Evolutionary conservation across 495 filamentous ascomycete species (phyloP).

Genomic region (Podospora tetraspora): DNA sequence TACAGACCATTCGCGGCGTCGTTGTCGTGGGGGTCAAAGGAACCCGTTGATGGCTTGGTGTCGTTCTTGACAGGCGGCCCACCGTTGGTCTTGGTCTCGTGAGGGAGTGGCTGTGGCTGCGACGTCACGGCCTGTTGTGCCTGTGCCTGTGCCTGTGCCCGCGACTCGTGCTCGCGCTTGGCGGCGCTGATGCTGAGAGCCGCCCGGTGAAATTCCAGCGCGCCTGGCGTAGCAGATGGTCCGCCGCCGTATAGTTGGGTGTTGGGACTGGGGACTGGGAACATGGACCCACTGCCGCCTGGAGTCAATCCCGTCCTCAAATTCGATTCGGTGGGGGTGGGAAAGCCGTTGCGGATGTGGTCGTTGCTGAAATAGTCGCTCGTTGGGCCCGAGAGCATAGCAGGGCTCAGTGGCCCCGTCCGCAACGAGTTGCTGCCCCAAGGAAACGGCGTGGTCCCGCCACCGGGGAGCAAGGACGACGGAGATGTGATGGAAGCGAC

Average conservation of each 20-base stretch:
- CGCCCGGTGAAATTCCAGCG: conserved; percentile 90
- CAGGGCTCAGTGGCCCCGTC: conserved; percentile 90
- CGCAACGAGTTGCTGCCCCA: conserved; percentile 82
- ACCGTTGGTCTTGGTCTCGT: conserved; percentile 37
- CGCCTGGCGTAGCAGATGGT: conserved; percentile 69
- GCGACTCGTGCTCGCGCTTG: conserved; percentile 41
- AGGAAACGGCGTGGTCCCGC: conserved; percentile 61
- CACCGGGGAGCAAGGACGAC: conserved; percentile 67
- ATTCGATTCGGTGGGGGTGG: conserved; percentile 96
- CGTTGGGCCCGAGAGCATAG: conserved; percentile 89
- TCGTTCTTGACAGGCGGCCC: conserved; percentile 37
- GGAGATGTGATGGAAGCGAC: conserved; percentile 91
- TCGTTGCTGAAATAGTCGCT: conserved; percentile 65
- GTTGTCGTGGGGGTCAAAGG: conserved; percentile 81
- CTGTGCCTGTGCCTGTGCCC: conserved; percentile 40
- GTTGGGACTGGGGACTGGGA: conserved; percentile 85
- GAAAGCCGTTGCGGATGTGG: conserved; percentile 76
- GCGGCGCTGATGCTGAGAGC: conserved; percentile 74
- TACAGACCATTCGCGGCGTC: conserved; percentile 95
- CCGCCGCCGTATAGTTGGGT: conserved; percentile 72
- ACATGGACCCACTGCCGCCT: conserved; percentile 96
- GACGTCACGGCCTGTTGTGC: conserved; percentile 42
- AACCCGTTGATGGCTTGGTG: conserved; percentile 46
- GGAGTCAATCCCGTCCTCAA: conserved; percentile 88
- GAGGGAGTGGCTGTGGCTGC: conserved; percentile 35